A percentile compares a stretch with the other conserved stretches of the same genome.
phyloP scores from a whole-genome alignment of 2,329 filamentous ascomycete genomes.

The Trichophyton rubrum region DNA sequence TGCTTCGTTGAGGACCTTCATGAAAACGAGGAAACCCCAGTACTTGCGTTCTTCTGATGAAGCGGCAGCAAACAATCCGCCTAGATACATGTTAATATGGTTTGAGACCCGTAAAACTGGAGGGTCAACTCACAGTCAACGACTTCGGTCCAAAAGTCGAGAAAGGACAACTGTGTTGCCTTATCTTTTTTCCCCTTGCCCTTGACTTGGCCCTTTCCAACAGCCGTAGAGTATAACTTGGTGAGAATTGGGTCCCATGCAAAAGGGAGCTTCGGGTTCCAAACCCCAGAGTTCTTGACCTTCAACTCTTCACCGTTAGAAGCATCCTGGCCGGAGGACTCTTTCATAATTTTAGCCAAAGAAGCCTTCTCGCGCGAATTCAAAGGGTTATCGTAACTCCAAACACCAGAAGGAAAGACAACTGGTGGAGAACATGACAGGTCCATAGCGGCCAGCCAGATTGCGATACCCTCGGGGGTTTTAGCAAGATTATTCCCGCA shows the following conservation, averaged over 20 bases:
- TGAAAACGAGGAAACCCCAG: conserved; percentile 79
- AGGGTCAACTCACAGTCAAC: conserved; percentile 59
- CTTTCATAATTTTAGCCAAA: conserved; percentile 67
- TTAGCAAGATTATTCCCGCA: conserved; percentile 55
- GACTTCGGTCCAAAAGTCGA: conserved; percentile 71
- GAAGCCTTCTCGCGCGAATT: conserved; percentile 53
- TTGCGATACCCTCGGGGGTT: conserved; percentile 76
- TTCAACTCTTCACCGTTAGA: conserved; percentile 21
- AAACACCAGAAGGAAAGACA: conserved; percentile 55
- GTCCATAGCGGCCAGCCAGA: conserved; percentile 64
- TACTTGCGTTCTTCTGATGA: conserved; percentile 83
- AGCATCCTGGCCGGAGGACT: conserved; percentile 33
- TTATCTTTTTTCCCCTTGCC: conserved; percentile 21
- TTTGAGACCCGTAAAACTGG: not conserved
- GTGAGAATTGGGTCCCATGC: conserved; percentile 72
- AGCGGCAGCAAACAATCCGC: conserved; percentile 67
- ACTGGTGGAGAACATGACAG: conserved; percentile 53
- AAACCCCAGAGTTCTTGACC: conserved; percentile 48
- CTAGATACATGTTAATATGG: conserved; percentile 35
- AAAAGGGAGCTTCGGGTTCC: conserved; percentile 71
- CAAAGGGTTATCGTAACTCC: conserved; percentile 62
- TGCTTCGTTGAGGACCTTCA: conserved; percentile 52
- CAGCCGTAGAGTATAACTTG: conserved; percentile 23
- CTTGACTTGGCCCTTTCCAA: conserved; percentile 20
- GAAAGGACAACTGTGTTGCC: conserved; percentile 41